phyloP scores from a whole-genome alignment of 2,329 filamentous ascomycete genomes.

The Ascochyta lentis region DNA sequence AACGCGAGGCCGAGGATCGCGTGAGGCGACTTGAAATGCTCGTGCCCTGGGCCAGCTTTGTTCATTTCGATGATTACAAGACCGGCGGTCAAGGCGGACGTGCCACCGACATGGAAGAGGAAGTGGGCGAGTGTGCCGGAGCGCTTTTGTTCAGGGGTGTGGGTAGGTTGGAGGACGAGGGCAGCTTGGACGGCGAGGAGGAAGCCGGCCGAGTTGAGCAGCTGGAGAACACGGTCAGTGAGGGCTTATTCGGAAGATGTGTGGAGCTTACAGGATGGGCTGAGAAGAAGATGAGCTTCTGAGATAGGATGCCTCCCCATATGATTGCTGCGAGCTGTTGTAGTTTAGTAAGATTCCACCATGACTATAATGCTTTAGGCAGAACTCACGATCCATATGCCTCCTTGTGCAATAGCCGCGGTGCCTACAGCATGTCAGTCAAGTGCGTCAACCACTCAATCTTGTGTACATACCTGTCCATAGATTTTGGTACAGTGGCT shows the following conservation, averaged over 20 bases:
- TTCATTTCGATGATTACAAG: conserved; percentile 80
- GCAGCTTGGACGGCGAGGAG: conserved; percentile 80
- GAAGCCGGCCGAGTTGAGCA: conserved; percentile 69
- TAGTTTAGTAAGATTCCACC: conserved; percentile 18
- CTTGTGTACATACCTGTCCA: conserved; percentile 66
- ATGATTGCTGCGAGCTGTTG: conserved; percentile 71
- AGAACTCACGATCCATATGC: conserved; percentile 69
- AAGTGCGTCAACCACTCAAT: background rate
- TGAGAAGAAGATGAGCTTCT: conserved; percentile 80
- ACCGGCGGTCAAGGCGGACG: conserved; percentile 68
- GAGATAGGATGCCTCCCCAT: conserved; percentile 77
- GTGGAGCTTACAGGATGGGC: conserved; percentile 75
- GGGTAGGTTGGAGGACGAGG: conserved; percentile 86
- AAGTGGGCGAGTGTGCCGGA: conserved; percentile 70
- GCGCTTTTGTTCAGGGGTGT: conserved; percentile 75
- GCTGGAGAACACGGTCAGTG: conserved; percentile 38
- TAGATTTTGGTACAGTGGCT: conserved; percentile 73
- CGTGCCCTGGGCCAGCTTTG: conserved; percentile 72
- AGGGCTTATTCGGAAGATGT: conserved; percentile 1
- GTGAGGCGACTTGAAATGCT: conserved; percentile 82
- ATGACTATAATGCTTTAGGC: conserved; percentile 4
- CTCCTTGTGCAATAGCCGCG: conserved; percentile 79
- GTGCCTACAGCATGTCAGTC: conserved; percentile 65
- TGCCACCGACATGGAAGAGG: conserved; percentile 69
- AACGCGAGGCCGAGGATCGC: conserved; percentile 82